Conservation (phyloP, 352 stramenopile genomes). For the Pythium monospermum region DNA sequence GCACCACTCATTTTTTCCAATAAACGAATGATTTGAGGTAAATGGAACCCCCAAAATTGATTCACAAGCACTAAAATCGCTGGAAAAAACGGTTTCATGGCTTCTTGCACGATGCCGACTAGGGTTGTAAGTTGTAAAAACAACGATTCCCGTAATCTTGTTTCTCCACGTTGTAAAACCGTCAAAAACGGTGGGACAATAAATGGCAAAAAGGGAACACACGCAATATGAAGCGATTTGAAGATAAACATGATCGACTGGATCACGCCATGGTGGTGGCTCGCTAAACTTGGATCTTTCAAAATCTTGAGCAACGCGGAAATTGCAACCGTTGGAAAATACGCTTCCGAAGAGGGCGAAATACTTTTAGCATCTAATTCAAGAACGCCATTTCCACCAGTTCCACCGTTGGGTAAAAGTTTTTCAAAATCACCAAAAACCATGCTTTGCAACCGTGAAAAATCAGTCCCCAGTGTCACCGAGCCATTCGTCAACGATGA, state of each 20-base stretch:
- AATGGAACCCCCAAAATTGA: conserved; percentile 88
- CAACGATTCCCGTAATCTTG: conserved; percentile 90
- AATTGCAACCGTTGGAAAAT: conserved; percentile 96
- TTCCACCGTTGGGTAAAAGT: conserved; percentile 41
- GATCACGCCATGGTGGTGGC: conserved; percentile 97
- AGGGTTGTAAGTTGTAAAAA: conserved; percentile 95
- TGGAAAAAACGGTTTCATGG: conserved; percentile 90
- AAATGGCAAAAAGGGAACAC: conserved; percentile 93
- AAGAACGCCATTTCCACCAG: conserved; percentile 79
- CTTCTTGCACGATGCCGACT: conserved; percentile 95
- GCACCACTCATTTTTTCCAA: conserved; percentile 91
- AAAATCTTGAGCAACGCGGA: conserved; percentile 97
- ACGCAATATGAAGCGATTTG: conserved; percentile 91
- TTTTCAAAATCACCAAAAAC: conserved; percentile 75
- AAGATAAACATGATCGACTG: conserved; percentile 99
- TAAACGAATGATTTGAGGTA: conserved; percentile 96
- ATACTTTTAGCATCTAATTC: conserved; percentile 66
- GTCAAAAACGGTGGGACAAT: conserved; percentile 97
- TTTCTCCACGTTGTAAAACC: conserved; percentile 87
- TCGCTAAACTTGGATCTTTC: conserved; percentile 92
- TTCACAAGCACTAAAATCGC: conserved; percentile 78
- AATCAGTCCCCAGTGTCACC: conserved; percentile 66
- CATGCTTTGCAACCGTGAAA: conserved; percentile 37
- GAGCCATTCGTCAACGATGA: conserved; percentile 37
- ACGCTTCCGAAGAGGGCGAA: conserved; percentile 86